Evolutionary conservation across 768 basidiomycete genomes (phyloP), one percentile per base, ranked within the genome.

Genomic region (Rhodosporidiobolus sp.): DNA sequence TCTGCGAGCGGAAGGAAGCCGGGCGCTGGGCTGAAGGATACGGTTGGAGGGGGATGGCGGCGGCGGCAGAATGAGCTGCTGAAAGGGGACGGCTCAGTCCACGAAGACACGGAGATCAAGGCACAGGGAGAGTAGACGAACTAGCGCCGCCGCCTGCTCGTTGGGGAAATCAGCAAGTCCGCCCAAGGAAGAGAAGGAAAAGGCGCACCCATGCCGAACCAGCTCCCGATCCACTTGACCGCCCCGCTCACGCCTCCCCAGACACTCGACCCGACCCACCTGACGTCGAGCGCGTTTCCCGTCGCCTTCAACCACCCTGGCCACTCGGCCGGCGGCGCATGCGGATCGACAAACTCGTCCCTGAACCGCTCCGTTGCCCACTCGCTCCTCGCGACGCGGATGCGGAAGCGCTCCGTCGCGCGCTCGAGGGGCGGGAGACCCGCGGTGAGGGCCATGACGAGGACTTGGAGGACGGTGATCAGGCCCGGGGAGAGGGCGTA

Each of bases 381-480:
- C 43, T 46, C 53, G 54, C 24, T 24, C 20, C 1, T 6, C 12
- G 30, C 43, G 32, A 65, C 14, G 12, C 32, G n/a, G 4, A 10
- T 11, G 10, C 64, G 45, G 0, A 9, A 19, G 24, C 30, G 20
- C 54, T 56, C 64, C 20, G 45, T 46, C 6, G 28, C 46, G 45
- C 20, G 28, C 43, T 65, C 64, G 64, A 56, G 43, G 14, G 19
- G n/a, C 2, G 64, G 70, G 2, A 67, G 49, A n/a, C 49, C 16
- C 11, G 38, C 34, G 10, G 60, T 50, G 20, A 71, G 24, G 35
- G 50, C 3, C 26, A 67, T n/a, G 28, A 50, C 30, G 60, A 72
- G 38, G 35, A 63, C n/a, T 34, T 71, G 70, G 26, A 66, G 46
- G 64, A 70, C 24, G 35, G 69, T 70, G 57, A 70, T 11, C 30